Conservation (phyloP, 805 yeast species). For the Groenewaldozyma salmanticensis region DNA sequence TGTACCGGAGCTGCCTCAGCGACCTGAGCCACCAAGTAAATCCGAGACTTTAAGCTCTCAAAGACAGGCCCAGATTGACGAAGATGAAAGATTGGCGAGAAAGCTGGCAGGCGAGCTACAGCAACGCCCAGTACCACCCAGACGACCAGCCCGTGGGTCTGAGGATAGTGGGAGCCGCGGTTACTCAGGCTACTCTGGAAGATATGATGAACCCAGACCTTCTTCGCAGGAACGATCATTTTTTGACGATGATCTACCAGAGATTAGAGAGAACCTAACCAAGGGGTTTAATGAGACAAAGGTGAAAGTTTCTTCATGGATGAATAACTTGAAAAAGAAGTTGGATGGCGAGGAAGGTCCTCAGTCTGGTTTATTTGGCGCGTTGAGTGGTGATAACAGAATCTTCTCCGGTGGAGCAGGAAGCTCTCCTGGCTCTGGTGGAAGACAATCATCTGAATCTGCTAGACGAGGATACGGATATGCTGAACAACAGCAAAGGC, state of each 20-base stretch:
- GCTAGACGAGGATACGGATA: conserved; percentile 1
- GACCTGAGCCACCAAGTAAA: conserved; percentile 13
- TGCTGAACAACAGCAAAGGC: conserved; percentile 6
- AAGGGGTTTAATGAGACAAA: conserved; percentile 78
- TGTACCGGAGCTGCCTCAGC: conserved; percentile 25
- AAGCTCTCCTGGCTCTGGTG: not conserved
- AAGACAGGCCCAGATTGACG: conserved; percentile 39
- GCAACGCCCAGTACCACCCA: conserved; percentile 2
- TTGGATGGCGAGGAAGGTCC: conserved; percentile 31
- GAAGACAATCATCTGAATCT: not conserved
- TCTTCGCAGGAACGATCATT: conserved; percentile 22
- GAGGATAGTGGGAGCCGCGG: not conserved
- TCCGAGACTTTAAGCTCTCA: conserved; percentile 22
- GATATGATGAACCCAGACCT: conserved; percentile 17
- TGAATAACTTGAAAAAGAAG: conserved; percentile 54
- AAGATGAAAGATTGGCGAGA: conserved; percentile 80
- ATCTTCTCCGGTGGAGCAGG: conserved; percentile 5
- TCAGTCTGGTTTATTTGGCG: conserved; percentile 17
- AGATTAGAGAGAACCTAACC: conserved; percentile 54
- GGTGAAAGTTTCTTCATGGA: conserved; percentile 68
- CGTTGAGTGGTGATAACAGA: conserved; percentile 12
- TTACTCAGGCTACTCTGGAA: conserved; percentile 12
- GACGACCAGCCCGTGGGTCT: conserved; percentile 7
- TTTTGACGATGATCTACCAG: conserved; percentile 33
- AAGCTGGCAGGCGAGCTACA: conserved; percentile 43